Evolutionary conservation across 192 early-diverging fungal species (phyloP).

Genomic region (Backusella liffmaniae): DNA sequence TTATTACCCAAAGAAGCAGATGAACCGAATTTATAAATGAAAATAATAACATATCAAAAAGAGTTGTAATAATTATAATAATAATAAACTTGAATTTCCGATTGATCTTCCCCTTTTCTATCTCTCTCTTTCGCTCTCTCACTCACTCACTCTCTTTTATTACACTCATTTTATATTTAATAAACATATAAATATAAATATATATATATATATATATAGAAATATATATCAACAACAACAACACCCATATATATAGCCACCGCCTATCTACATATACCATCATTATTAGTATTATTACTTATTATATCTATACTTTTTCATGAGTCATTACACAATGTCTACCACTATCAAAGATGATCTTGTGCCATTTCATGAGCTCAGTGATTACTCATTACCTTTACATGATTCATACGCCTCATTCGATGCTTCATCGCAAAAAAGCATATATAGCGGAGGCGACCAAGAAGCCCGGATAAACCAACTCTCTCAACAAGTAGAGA

Average conservation of each 20-base stretch:
- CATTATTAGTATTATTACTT: too few species aligned
- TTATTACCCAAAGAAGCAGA: background rate
- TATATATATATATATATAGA: background rate
- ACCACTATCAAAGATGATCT: slow-evolving; percentile 16
- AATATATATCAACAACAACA: background rate
- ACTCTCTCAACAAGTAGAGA: slow-evolving; percentile 33
- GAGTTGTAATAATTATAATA: background rate
- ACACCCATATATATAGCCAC: background rate
- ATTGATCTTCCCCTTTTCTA: background rate
- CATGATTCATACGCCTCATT: slow-evolving; percentile 15
- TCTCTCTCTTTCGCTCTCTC: background rate
- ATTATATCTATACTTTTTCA: background rate
- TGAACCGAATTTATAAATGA: background rate
- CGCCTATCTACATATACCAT: background rate
- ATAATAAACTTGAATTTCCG: background rate
- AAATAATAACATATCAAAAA: background rate
- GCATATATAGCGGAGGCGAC: slow-evolving; percentile 30
- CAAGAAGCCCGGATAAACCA: slow-evolving; percentile 26
- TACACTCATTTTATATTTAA: background rate
- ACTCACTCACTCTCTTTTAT: slow-evolving; percentile 4
- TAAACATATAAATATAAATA: too few species aligned
- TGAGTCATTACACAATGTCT: slow-evolving; percentile 9
- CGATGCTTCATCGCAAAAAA: slow-evolving; percentile 11
- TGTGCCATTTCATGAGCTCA: slow-evolving; percentile 29
- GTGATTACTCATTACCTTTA: slow-evolving; percentile 39